Conservation (phyloP, 2,329 filamentous ascomycete species). For the Cladosporium oxysporum region DNA sequence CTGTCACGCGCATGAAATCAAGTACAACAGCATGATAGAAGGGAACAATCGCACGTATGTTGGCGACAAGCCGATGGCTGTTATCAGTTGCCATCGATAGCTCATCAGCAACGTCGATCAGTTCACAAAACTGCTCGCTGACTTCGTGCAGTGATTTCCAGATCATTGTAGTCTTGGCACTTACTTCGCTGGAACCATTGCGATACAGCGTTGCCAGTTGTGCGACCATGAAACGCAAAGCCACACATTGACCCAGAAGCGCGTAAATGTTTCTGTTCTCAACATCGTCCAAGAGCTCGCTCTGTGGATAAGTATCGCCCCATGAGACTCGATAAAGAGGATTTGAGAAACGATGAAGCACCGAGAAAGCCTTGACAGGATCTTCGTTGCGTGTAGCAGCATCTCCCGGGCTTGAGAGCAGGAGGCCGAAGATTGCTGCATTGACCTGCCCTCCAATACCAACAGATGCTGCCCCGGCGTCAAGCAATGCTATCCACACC, state of each 20-base stretch:
- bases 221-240: background rate
- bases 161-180: background rate
- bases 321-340: background rate
- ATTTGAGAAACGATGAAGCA: background rate
- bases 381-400: background rate
- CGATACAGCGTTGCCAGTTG: background rate
- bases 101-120: background rate
- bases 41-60: background rate
- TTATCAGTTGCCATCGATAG: background rate
- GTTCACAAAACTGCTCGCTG: background rate
- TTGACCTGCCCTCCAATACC: background rate
- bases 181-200: background rate
- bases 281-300: background rate
- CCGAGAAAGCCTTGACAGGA: background rate
- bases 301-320: slow-evolving; percentile 1
- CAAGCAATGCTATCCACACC: slow-evolving; percentile 1
- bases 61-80: background rate
- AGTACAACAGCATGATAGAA: background rate
- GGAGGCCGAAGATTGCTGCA: background rate
- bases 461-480: background rate
- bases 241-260: background rate
- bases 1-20: background rate
- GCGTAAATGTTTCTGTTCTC: background rate
- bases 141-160: background rate
- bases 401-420: background rate